Evolutionary conservation across 148 eudicot genomes (phyloP), one percentile per base, ranked within the genome.

Genomic region (Persicaria maculosa): DNA sequence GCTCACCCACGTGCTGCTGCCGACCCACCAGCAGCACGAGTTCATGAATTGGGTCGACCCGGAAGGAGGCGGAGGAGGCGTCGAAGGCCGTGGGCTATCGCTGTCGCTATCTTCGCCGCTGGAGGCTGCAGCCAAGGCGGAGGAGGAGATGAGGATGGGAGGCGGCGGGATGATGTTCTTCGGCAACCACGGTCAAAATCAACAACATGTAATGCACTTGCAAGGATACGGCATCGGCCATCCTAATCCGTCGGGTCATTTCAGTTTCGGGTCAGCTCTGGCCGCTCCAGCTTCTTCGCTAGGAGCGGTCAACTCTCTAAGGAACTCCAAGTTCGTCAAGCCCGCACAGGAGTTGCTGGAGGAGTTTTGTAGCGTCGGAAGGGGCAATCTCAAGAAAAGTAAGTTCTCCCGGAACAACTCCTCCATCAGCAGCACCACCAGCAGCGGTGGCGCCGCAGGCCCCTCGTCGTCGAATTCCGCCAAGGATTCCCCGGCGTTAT

Each of bases 301-400:
- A 53, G 94, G 90, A 25, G 76, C 82, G 22, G 90, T 87, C 65
- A 89, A 88, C 80, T 86, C 81, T 50, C 74, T 93, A 79, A 81
- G 98, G 73, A 88, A 77, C 77, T 93, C 98, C 0, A 93, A 85
- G 82, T 93, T 91, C 71, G 84, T 81, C 1, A 93, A 86, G 65
- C 86, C 93, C 4, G 93, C 98, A 0, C 92, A 88, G 74, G 98
- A 93, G 72, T 71, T 93, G 72, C 76, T 93, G 74, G 95, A 91
- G 50, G 98, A 93, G 53, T 93, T 93, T 75, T 93, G 98, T 69
- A 88, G 91, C 65, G 97, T 91, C 31, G 98, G 98, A 20, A 85
- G 91, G 65, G 93, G 89, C 67, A 89, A 87, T 11, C 74, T 86
- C 19, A 89, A 83, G 76, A 52, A 52, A 65, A 80, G 79, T 67